These are phyloP conservation scores for Lachnellula suecica DNA, from an alignment of 2,329 filamentous ascomycete species.

Conservation along the genomic window DNA sequence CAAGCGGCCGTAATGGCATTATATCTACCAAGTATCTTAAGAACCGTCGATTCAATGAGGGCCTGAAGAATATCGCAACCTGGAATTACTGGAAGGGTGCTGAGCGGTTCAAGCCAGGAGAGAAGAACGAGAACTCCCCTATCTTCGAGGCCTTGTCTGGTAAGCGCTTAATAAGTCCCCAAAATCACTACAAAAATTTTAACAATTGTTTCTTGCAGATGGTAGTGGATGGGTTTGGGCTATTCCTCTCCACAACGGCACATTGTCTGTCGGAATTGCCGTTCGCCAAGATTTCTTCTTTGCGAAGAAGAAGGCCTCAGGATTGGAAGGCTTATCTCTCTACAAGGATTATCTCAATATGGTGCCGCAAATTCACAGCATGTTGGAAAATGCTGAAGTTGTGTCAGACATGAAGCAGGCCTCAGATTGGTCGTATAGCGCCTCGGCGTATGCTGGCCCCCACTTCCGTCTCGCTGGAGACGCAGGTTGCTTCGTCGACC, in stretches of 20 bases:
- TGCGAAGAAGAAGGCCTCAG: slow-evolving; percentile 34
- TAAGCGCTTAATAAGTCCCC: neutral
- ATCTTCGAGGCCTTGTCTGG: slow-evolving; percentile 43
- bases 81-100: slow-evolving; percentile 48
- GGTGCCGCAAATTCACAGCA: slow-evolving; percentile 31
- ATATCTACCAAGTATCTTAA: slow-evolving; percentile 49
- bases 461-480: slow-evolving; percentile 37
- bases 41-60: slow-evolving; percentile 46
- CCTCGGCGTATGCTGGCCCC: slow-evolving; percentile 41
- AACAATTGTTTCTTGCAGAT: slow-evolving; percentile 30
- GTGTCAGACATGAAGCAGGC: slow-evolving; percentile 39
- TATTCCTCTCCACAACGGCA: slow-evolving; percentile 50
- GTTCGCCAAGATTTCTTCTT: slow-evolving; percentile 38
- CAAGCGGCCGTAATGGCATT: slow-evolving; percentile 44
- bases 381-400: slow-evolving; percentile 34
- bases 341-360: slow-evolving; percentile 32
- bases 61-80: slow-evolving; percentile 48
- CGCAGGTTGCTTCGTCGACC: slow-evolving; percentile 41
- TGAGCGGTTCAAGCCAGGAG: slow-evolving; percentile 35
- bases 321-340: neutral
- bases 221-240: slow-evolving; percentile 49
- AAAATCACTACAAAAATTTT: no score
- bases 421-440: slow-evolving; percentile 48
- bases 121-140: slow-evolving; percentile 36
- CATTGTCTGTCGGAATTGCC: slow-evolving; percentile 43